These are phyloP conservation scores for Hyphodiscus hymeniophilus DNA, from an alignment of 495 filamentous ascomycete genomes.

Conservation along the genomic window DNA sequence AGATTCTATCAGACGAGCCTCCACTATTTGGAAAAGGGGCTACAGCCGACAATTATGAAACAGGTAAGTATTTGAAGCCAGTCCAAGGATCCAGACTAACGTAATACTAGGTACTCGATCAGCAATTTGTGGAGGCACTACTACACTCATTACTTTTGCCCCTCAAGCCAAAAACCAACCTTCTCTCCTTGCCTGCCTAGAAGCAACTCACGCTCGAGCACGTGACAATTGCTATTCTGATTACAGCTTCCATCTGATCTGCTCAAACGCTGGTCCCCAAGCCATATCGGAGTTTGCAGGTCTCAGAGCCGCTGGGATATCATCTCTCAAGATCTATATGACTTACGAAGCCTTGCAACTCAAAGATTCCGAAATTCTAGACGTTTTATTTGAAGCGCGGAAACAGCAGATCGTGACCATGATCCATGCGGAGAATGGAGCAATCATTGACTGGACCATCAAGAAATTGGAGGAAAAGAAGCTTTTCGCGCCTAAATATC, in stretches of 20 bases:
- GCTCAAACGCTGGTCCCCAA: slow-evolving; percentile 39
- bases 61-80: slow-evolving; percentile 18
- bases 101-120: slow-evolving; percentile 36
- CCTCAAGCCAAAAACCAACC: slow-evolving; percentile 41
- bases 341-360: slow-evolving; percentile 50
- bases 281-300: slow-evolving; percentile 36
- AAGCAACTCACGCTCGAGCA: slow-evolving; percentile 39
- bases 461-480: slow-evolving; percentile 34
- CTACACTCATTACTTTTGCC: slow-evolving; percentile 52
- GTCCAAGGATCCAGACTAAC: background rate
- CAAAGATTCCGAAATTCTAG: slow-evolving; percentile 47
- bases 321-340: slow-evolving; percentile 56
- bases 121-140: slow-evolving; percentile 52
- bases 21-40: slow-evolving; percentile 39
- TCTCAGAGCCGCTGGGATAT: slow-evolving; percentile 42
- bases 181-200: slow-evolving; percentile 39
- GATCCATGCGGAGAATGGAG: slow-evolving; percentile 55
- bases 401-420: slow-evolving; percentile 44
- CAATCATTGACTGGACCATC: slow-evolving; percentile 44
- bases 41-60: slow-evolving; percentile 43
- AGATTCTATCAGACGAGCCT: slow-evolving; percentile 23
- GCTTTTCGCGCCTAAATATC: slow-evolving; percentile 44
- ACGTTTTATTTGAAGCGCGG: slow-evolving; percentile 42
- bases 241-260: slow-evolving; percentile 53
- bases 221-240: slow-evolving; percentile 44